A percentile compares a stretch with the other conserved stretches of the same genome.
phyloP scores from a whole-genome alignment of 805 yeast genomes.

The Tetrapisispora fleetii region DNA sequence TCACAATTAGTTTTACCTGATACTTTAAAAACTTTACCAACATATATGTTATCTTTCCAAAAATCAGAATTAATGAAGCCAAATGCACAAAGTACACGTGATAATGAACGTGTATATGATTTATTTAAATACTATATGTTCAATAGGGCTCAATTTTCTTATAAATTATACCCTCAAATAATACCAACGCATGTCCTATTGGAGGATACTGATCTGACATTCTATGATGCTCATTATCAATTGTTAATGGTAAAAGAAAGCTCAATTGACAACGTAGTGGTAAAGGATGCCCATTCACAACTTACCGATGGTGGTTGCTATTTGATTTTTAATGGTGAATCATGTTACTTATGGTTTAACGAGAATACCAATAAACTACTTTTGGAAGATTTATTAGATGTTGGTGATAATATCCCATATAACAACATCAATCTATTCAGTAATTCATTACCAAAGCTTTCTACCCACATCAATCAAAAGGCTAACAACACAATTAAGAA shows the following conservation, averaged over 20 bases:
- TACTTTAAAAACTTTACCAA: constrained; percentile 58
- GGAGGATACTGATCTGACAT: constrained; percentile 42
- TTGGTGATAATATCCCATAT: constrained; percentile 23
- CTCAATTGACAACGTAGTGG: constrained; percentile 43
- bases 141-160: constrained; percentile 45
- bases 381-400: constrained; percentile 64
- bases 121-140: constrained; percentile 37
- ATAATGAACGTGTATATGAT: constrained; percentile 53
- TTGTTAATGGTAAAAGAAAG: constrained; percentile 26
- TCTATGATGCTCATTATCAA: constrained; percentile 32
- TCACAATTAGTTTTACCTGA: constrained; percentile 72
- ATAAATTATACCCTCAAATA: constrained; percentile 68
- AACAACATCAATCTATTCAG: constrained; percentile 16
- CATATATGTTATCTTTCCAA: constrained; percentile 53
- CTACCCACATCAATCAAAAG: constrained; percentile 56
- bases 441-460: constrained; percentile 57
- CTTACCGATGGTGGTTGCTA: constrained; percentile 62
- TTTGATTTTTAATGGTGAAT: constrained; percentile 56
- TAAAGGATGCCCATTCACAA: constrained; percentile 26
- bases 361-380: constrained; percentile 54
- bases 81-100: constrained; percentile 29
- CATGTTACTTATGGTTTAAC: constrained; percentile 54
- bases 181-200: constrained; percentile 55
- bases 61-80: constrained; percentile 51
- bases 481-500: constrained; percentile 49